These are phyloP conservation scores for Gonium pectorale DNA, from an alignment of 139 green algal genomes.

Conservation along the genomic window DNA sequence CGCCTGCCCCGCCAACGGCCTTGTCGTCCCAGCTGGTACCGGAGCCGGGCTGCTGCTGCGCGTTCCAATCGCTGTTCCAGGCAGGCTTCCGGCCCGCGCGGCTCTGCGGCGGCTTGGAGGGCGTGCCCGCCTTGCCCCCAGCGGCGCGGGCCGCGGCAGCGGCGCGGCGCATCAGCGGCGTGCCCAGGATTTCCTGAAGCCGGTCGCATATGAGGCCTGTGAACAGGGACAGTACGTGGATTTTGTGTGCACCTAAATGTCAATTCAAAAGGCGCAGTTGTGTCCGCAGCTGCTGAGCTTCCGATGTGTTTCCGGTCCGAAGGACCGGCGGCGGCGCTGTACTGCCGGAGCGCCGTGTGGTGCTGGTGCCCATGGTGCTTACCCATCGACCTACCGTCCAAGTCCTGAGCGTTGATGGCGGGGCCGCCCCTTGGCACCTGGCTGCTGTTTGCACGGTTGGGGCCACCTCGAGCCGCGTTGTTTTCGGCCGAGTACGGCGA, in stretches of 20 bases:
- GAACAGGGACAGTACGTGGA: no score
- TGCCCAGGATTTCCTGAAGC: conserved; percentile 45
- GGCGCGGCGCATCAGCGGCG: conserved; percentile 32
- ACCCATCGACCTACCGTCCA: no score
- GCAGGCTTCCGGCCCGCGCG: conserved; percentile 7
- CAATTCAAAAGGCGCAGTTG: no score
- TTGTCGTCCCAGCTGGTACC: background rate
- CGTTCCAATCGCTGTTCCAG: conserved; percentile 38
- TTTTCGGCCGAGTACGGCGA: conserved; percentile 15
- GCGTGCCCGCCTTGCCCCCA: background rate
- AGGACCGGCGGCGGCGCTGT: no score
- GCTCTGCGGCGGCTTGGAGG: background rate
- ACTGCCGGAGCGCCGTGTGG: no score
- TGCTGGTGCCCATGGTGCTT: no score
- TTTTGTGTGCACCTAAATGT: no score
- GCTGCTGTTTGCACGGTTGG: background rate
- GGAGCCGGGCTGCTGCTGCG: background rate
- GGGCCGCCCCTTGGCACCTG: background rate
- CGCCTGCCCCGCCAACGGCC: background rate
- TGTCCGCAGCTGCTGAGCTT: no score
- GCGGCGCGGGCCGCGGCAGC: background rate
- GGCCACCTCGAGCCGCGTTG: background rate
- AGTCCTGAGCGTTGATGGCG: background rate
- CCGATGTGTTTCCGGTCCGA: no score
- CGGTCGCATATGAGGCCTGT: conserved; percentile 48